A percentile compares a stretch with the other conserved stretches of the same genome.
Evolutionary conservation across 164 flowering plant genomes (phyloP).

Genomic region (Annona cherimola): DNA sequence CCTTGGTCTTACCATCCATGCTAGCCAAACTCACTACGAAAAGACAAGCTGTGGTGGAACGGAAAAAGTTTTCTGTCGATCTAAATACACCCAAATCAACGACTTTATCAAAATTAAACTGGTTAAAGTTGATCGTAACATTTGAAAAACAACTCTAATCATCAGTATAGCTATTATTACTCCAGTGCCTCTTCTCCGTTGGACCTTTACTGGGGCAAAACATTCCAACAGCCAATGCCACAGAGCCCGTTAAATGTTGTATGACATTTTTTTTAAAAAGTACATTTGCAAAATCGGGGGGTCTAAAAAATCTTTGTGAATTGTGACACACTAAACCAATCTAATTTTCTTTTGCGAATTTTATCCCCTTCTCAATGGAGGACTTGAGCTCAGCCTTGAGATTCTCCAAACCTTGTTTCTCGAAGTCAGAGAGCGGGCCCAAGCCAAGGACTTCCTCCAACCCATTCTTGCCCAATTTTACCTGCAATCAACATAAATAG

Average conservation of each 20-base stretch:
- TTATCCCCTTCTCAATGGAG: constrained; percentile 91
- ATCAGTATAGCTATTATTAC: neutral
- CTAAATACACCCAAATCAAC: no score
- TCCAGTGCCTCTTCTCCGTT: constrained; percentile 4
- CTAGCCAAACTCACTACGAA: no score
- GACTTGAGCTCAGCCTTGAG: constrained; percentile 70
- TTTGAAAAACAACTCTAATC: no score
- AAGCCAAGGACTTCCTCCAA: constrained; percentile 82
- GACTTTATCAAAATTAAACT: no score
- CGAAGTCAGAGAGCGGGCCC: constrained; percentile 77
- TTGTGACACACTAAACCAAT: neutral
- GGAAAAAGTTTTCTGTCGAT: no score
- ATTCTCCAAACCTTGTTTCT: constrained; percentile 67
- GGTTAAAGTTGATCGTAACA: no score
- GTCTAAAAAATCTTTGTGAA: no score
- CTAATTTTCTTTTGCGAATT: constrained; percentile 52
- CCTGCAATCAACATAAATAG: constrained; percentile 37
- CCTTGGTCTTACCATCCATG: no score
- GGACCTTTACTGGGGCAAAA: neutral
- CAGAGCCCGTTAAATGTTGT: neutral
- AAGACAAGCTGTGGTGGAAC: no score
- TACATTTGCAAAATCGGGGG: constrained; percentile 10
- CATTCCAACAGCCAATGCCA: constrained; percentile 1
- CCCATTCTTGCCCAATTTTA: constrained; percentile 90
- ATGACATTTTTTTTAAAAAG: no score